phyloP scores from a whole-genome alignment of 306 rosid genomes.

The Begonia fuchsioides region DNA sequence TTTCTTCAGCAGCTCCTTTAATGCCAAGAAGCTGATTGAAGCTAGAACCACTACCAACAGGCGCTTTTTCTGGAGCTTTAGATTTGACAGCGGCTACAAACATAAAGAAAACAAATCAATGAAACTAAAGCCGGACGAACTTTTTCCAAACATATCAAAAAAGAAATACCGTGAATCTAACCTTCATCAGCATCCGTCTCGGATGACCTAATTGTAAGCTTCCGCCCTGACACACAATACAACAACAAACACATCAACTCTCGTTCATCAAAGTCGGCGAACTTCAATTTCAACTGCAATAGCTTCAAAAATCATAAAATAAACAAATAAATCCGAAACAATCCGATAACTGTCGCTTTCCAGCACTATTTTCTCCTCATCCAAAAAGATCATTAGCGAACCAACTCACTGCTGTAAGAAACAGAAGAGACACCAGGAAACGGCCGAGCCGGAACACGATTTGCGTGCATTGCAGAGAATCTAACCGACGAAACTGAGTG shows the following conservation, averaged over 20 bases:
- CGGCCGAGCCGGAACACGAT: conserved; percentile 19
- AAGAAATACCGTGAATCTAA: too few species aligned
- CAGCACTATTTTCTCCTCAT: conserved; percentile 1
- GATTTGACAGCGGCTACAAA: conserved; percentile 20
- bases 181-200: conserved; percentile 59
- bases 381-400: conserved; percentile 6
- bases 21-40: conserved; percentile 56
- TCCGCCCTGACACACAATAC: conserved; percentile 25
- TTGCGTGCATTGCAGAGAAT: conserved; percentile 14
- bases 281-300: not conserved
- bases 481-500: conserved; percentile 24
- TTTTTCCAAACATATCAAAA: not conserved
- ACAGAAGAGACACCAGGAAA: conserved; percentile 19
- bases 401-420: conserved; percentile 38
- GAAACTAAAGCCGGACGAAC: not conserved
- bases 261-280: not conserved
- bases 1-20: conserved; percentile 48
- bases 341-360: not conserved
- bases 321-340: not conserved
- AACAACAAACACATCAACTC: not conserved
- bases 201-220: conserved; percentile 38
- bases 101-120: not conserved
- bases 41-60: conserved; percentile 31
- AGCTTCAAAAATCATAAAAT: not conserved
- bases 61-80: conserved; percentile 43